Evolutionary conservation across 31 red algal species (phyloP).

Genomic region (Bonnemaisonia californica): DNA sequence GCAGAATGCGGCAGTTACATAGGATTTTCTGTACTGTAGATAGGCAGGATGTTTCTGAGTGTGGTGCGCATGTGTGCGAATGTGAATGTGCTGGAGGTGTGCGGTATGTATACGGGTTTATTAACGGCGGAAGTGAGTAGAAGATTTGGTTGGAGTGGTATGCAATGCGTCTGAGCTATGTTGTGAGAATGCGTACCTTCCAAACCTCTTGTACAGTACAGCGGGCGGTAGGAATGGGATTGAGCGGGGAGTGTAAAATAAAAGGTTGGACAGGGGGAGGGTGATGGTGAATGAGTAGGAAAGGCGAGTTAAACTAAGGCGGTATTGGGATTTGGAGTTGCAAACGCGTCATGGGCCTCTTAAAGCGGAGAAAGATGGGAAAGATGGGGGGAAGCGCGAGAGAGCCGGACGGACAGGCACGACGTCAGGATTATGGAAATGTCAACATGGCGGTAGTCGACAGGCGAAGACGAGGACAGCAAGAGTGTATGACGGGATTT

Average conservation of each 20-base stretch:
- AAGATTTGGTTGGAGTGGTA: not conserved
- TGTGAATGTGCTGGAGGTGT: too few relatives aligned
- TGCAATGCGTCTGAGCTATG: not conserved
- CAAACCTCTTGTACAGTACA: too few relatives aligned
- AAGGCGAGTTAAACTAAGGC: not conserved
- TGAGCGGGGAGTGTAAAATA: too few relatives aligned
- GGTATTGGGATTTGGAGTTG: not conserved
- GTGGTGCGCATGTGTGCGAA: too few relatives aligned
- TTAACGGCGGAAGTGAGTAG: too few relatives aligned
- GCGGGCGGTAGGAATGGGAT: too few relatives aligned
- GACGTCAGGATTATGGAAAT: not conserved
- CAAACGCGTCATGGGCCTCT: not conserved
- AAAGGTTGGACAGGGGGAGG: not conserved
- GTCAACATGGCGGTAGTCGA: not conserved
- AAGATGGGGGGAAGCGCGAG: not conserved
- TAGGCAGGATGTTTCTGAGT: too few relatives aligned
- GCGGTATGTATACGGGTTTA: too few relatives aligned
- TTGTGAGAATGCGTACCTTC: not conserved
- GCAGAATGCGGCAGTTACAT: too few relatives aligned
- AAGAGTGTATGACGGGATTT: too few relatives aligned
- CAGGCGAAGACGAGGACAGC: not conserved
- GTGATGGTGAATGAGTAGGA: not conserved
- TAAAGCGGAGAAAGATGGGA: too few relatives aligned
- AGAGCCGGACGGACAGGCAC: not conserved
- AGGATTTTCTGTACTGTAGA: too few relatives aligned